Percentiles rank a stretch among this genome's conserved stretches.
Evolutionary conservation across 2,329 filamentous ascomycete species (phyloP).

Genomic region (Pyrenochaeta sp.): DNA sequence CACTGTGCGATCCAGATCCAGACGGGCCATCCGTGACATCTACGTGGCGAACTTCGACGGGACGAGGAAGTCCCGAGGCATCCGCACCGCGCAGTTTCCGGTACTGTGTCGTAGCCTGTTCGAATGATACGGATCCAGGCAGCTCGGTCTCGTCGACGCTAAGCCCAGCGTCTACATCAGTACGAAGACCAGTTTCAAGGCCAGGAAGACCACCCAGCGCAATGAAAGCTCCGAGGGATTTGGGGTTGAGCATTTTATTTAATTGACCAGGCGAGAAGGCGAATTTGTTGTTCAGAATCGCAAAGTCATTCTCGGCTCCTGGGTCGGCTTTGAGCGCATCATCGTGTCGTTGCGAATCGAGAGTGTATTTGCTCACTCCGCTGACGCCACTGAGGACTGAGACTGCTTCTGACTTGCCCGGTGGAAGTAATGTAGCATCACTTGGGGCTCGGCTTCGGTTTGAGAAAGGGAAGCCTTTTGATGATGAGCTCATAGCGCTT

Average conservation of each 20-base stretch:
- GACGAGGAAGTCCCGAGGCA: slow-evolving; percentile 8
- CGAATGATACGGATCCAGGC: slow-evolving; percentile 70
- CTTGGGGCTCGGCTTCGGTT: slow-evolving; percentile 28
- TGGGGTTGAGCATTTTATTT: slow-evolving; percentile 80
- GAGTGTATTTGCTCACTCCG: slow-evolving; percentile 24
- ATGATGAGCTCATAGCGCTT: slow-evolving; percentile 22
- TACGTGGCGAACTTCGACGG: slow-evolving; percentile 19
- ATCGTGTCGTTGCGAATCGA: slow-evolving; percentile 27
- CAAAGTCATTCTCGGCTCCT: slow-evolving; percentile 65
- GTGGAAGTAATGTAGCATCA: slow-evolving; percentile 31
- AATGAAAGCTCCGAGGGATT: slow-evolving; percentile 77
- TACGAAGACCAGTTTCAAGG: slow-evolving; percentile 74
- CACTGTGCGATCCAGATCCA: slow-evolving; percentile 31
- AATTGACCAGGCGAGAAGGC: slow-evolving; percentile 83
- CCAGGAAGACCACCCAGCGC: slow-evolving; percentile 76
- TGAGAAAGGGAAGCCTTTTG: slow-evolving; percentile 14
- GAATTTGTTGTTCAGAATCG: slow-evolving; percentile 76
- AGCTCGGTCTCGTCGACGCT: slow-evolving; percentile 73
- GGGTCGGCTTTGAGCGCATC: slow-evolving; percentile 38
- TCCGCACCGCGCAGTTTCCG: slow-evolving; percentile 5
- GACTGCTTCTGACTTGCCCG: slow-evolving; percentile 23
- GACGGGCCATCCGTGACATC: slow-evolving; percentile 26
- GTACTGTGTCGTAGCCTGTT: slow-evolving; percentile 60
- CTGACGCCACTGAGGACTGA: slow-evolving; percentile 26
- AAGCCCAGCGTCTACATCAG: slow-evolving; percentile 69